Evolutionary conservation across 129 eudicot species (phyloP).

Genomic region (Flaveria bidentis): DNA sequence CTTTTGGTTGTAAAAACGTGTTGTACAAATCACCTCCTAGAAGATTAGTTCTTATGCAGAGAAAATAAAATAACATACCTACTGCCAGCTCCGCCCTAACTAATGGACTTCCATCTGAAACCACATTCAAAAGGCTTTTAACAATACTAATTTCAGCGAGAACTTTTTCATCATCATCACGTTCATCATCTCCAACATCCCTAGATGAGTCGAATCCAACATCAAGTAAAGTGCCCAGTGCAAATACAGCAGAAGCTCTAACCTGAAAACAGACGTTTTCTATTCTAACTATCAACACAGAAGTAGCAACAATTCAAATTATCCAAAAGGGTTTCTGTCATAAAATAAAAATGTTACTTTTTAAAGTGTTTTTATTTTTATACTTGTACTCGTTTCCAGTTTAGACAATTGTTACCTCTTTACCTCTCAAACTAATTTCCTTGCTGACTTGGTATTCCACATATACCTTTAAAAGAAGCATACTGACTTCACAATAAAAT

Average conservation of each 20-base stretch:
- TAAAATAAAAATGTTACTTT: background rate
- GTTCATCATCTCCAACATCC: conserved; percentile 81
- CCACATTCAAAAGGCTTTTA: conserved; percentile 75
- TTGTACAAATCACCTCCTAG: background rate
- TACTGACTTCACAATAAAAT: background rate
- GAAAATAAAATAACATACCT: conserved; percentile 52
- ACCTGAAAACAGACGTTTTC: conserved; percentile 52
- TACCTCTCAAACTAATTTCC: background rate
- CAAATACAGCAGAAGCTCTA: conserved; percentile 95
- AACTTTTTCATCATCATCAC: conserved; percentile 91
- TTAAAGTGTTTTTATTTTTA: background rate
- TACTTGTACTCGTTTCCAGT: background rate
- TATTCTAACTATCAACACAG: background rate
- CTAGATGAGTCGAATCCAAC: conserved; percentile 82
- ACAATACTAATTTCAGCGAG: conserved; percentile 74
- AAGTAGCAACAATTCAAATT: background rate
- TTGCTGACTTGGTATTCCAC: background rate
- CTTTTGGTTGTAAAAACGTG: background rate
- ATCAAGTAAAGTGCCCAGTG: conserved; percentile 82
- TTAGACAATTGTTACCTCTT: background rate
- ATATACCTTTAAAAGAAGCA: background rate
- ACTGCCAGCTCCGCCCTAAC: conserved; percentile 97
- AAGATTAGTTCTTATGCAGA: background rate
- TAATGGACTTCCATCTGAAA: conserved; percentile 94
- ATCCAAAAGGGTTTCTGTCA: background rate